phyloP scores from a whole-genome alignment of 768 basidiomycete genomes.

The Saitozyma podzolica region DNA sequence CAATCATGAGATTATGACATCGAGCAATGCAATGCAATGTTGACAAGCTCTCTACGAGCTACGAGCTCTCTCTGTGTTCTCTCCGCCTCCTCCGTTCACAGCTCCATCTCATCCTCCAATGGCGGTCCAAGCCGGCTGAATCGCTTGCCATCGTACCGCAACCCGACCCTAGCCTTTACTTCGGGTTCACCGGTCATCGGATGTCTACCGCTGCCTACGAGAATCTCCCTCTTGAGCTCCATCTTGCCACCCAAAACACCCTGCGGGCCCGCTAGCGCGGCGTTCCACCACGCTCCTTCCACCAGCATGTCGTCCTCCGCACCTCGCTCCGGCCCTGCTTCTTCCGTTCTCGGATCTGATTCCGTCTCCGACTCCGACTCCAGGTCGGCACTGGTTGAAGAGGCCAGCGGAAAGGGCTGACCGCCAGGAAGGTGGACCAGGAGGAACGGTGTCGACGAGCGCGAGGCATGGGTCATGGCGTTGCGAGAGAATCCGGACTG shows the following conservation, averaged over 20 bases:
- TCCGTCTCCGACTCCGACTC: no score
- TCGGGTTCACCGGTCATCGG: slow-evolving; percentile 12
- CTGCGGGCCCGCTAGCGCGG: slow-evolving; percentile 60
- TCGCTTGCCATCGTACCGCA: slow-evolving; percentile 22
- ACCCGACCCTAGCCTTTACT: slow-evolving; percentile 12
- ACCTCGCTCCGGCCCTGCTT: slow-evolving; percentile 7
- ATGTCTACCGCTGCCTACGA: slow-evolving; percentile 6
- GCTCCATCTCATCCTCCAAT: neutral
- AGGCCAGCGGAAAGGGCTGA: neutral
- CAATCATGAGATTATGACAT: neutral
- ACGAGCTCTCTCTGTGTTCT: no score
- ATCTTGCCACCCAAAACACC: slow-evolving; percentile 65
- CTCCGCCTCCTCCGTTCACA: no score
- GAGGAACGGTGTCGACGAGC: slow-evolving; percentile 74
- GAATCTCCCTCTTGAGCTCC: slow-evolving; percentile 67
- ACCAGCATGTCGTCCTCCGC: slow-evolving; percentile 34
- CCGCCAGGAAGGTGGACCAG: slow-evolving; percentile 71
- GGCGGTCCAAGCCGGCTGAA: slow-evolving; percentile 19
- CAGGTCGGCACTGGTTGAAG: no score
- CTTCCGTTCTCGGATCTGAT: slow-evolving; percentile 2
- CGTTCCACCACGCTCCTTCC: slow-evolving; percentile 68
- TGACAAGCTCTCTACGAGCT: no score
- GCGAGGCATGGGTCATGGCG: slow-evolving; percentile 68
- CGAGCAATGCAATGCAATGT: neutral
- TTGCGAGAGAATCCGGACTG: slow-evolving; percentile 75